These are phyloP conservation scores for Aspergillus hancockii DNA, from an alignment of 495 filamentous ascomycete genomes.

Conservation along the genomic window DNA sequence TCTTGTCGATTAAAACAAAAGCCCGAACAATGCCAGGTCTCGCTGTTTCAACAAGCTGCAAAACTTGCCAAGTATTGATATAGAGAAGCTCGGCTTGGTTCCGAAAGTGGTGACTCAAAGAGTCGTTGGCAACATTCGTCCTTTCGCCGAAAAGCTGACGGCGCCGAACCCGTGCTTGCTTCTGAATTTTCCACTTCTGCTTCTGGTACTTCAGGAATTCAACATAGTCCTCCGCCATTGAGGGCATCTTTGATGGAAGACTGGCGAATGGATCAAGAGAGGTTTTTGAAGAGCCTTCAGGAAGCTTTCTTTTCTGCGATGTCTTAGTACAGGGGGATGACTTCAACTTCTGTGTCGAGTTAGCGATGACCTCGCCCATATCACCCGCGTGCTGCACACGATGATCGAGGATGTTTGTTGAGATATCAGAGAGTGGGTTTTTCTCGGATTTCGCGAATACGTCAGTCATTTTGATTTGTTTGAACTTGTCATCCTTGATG, in stretches of 20 bases:
- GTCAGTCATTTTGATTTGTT: slow-evolving; percentile 98
- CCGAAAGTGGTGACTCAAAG: slow-evolving; percentile 83
- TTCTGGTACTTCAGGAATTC: slow-evolving; percentile 96
- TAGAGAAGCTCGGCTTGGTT: slow-evolving; percentile 88
- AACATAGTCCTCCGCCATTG: slow-evolving; percentile 80
- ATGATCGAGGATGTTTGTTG: slow-evolving; percentile 65
- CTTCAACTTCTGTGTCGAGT: slow-evolving; percentile 68
- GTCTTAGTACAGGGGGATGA: slow-evolving; percentile 63
- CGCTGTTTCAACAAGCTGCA: slow-evolving; percentile 80
- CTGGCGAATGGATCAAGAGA: slow-evolving; percentile 77
- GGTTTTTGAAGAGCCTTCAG: slow-evolving; percentile 61
- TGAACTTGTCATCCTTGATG: slow-evolving; percentile 92
- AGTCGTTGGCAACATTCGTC: slow-evolving; percentile 62
- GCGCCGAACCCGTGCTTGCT: slow-evolving; percentile 81
- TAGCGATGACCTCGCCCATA: slow-evolving; percentile 80
- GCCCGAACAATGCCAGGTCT: slow-evolving; percentile 83
- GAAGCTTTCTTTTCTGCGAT: slow-evolving; percentile 82
- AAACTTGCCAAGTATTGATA: slow-evolving; percentile 88
- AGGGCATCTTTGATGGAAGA: slow-evolving; percentile 84
- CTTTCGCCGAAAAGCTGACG: slow-evolving; percentile 93
- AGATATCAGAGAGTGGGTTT: slow-evolving; percentile 69
- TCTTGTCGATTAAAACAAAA: slow-evolving; percentile 89
- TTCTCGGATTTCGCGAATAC: slow-evolving; percentile 80
- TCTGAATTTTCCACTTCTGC: slow-evolving; percentile 98
- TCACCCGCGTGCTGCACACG: slow-evolving; percentile 60